Evolutionary conservation across 495 filamentous ascomycete genomes (phyloP).

Genomic region (Chlorociboria aeruginascens): DNA sequence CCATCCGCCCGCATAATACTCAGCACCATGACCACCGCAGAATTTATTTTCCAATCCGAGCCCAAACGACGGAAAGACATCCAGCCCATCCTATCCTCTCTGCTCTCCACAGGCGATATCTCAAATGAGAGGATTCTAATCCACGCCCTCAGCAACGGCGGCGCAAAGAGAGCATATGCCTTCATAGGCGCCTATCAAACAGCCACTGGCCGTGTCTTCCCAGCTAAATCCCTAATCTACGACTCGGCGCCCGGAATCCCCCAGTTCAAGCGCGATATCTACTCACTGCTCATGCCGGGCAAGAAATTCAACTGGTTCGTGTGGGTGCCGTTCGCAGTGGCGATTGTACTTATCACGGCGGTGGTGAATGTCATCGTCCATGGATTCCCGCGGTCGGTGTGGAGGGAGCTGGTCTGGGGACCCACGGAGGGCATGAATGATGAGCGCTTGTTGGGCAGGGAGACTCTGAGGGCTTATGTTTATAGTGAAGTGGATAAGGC

Average conservation of each 20-base stretch:
- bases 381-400: constrained; percentile 13
- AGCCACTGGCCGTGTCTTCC: constrained; percentile 5
- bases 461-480: constrained; percentile 21
- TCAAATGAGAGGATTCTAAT: constrained; percentile 5
- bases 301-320: constrained; percentile 2
- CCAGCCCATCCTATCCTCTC: constrained; percentile 1
- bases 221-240: not conserved
- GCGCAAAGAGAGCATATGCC: constrained; percentile 5
- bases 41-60: constrained; percentile 16
- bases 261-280: constrained; percentile 11
- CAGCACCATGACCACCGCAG: constrained; percentile 8
- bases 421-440: constrained; percentile 22
- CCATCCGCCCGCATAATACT: constrained; percentile 29
- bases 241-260: constrained; percentile 17
- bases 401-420: constrained; percentile 17
- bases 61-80: constrained; percentile 7
- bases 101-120: not conserved
- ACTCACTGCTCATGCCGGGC: constrained; percentile 2
- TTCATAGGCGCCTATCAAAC: constrained; percentile 6
- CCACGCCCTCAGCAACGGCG: constrained; percentile 17
- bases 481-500: constrained; percentile 27
- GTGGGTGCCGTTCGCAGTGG: constrained; percentile 4
- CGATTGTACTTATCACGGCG: not conserved
- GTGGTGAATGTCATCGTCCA: constrained; percentile 10
- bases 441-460: constrained; percentile 12